Base-by-base conservation (phyloP, 441 rosid genomes). In the Gossypium schwendimanii region DNA sequence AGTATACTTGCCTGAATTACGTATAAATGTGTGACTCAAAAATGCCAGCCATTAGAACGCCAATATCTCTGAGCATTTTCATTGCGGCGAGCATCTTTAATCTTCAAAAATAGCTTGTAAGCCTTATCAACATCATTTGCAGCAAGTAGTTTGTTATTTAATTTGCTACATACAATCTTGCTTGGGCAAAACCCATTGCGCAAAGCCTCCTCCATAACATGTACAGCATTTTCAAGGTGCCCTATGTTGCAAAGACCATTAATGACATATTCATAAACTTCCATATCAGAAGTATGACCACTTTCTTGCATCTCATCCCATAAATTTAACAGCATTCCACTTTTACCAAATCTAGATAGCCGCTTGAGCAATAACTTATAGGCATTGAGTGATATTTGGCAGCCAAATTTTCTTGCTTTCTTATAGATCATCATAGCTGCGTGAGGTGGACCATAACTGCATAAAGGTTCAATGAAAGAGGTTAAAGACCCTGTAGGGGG, bases 1-100 rank as follows among this genome's bases (percentile, higher is more conserved):
- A 20, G 12, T 18, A 20, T 36, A 39, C 54, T 57, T 14, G 21
- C 63, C 50, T 2, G 9, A 6, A 10, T 15, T 33, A 58, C 15
- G 2, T 11, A 47, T 17, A 60, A 20, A 45, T 31, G 41, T 52
- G 21, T 47, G 23, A 28, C 71, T 92, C 84, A 94, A 79, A 92
- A 92, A 76, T 91, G 97, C 98, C 98, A 94, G 18, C 98, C 98
- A 45, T 88, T 94, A 67, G 91, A 47, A 54, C 91, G 90, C 96
- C 97, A 91, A 82, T 44, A 85, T 80, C 79, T 87, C 36, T 85
- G 79, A 60, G 96, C 92, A 84, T 91, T 92, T 26, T 89, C 96
- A 75, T 69, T 44, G 61, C 57, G 68, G 14, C 94, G 98, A 74
- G 98, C 96, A 63, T 52, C 79, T 83, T 83, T 94, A 60, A 92